phyloP scores from a whole-genome alignment of 768 basidiomycete species.

The Kwoniella shandongensis region DNA sequence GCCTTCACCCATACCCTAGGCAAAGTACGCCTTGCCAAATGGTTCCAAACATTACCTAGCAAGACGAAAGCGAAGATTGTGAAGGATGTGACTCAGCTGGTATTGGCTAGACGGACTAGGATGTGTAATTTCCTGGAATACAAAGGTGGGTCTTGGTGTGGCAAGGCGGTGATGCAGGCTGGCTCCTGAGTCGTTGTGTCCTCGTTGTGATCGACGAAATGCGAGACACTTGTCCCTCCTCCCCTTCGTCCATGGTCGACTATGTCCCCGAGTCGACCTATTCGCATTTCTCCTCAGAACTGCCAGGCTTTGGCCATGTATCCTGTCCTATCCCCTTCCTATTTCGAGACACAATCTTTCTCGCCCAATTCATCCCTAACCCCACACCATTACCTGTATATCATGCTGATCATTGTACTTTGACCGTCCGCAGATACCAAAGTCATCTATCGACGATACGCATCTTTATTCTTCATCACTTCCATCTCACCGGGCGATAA shows the following conservation, averaged over 20 bases:
- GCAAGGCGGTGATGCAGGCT: too few species aligned
- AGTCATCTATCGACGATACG: constrained; percentile 92
- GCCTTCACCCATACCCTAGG: too few species aligned
- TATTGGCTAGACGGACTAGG: constrained; percentile 77
- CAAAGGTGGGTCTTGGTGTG: constrained; percentile 76
- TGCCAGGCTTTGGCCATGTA: too few species aligned
- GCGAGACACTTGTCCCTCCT: too few species aligned
- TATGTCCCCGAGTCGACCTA: too few species aligned
- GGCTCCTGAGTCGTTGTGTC: too few species aligned
- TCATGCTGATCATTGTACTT: too few species aligned
- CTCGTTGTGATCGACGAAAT: too few species aligned
- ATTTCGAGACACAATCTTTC: too few species aligned
- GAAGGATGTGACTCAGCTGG: constrained; percentile 91
- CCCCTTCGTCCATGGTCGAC: background rate
- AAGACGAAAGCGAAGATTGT: constrained; percentile 87
- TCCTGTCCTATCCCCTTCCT: too few species aligned
- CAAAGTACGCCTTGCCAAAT: constrained; percentile 91
- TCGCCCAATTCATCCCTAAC: background rate
- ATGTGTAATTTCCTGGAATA: constrained; percentile 98
- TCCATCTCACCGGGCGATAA: constrained; percentile 82
- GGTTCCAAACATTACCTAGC: constrained; percentile 81
- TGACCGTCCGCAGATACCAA: constrained; percentile 75
- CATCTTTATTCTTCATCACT: constrained; percentile 90
- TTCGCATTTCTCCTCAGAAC: too few species aligned
- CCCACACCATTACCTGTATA: too few species aligned